phyloP scores from a whole-genome alignment of 768 basidiomycete genomes.

The Strobilomyces confusus region DNA sequence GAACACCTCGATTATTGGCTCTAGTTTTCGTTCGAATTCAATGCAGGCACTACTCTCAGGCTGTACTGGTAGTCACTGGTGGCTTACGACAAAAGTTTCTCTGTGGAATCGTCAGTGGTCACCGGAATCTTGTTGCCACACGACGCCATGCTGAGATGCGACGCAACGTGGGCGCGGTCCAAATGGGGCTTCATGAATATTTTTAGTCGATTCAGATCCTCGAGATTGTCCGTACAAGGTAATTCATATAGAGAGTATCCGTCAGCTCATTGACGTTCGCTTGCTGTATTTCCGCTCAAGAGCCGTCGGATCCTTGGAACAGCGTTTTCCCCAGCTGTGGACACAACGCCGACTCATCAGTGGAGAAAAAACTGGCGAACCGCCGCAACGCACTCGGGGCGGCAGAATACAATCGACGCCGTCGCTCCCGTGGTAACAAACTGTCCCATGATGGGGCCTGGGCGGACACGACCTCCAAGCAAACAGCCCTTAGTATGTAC shows the following conservation, averaged over 20 bases:
- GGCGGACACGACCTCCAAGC: neutral
- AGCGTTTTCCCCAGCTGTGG: no score
- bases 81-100: neutral
- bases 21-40: no score
- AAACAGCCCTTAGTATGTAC: no score
- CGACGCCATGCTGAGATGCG: neutral
- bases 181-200: neutral
- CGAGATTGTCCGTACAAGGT: constrained; percentile 6
- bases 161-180: neutral
- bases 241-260: constrained; percentile 1
- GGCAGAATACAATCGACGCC: neutral
- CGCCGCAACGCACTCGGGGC: neutral
- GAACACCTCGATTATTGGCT: no score
- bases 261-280: constrained; percentile 9
- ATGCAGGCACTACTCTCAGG: no score
- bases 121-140: neutral
- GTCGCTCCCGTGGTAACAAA: neutral
- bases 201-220: neutral
- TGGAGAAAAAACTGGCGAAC: neutral
- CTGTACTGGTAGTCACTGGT: no score
- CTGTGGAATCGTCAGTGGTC: neutral
- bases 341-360: no score
- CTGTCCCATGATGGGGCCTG: neutral
- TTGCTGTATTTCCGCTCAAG: constrained; percentile 26
- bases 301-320: constrained; percentile 5